Evolutionary conservation across 2,329 filamentous ascomycete species (phyloP).

Genomic region (Cercospora sp.): DNA sequence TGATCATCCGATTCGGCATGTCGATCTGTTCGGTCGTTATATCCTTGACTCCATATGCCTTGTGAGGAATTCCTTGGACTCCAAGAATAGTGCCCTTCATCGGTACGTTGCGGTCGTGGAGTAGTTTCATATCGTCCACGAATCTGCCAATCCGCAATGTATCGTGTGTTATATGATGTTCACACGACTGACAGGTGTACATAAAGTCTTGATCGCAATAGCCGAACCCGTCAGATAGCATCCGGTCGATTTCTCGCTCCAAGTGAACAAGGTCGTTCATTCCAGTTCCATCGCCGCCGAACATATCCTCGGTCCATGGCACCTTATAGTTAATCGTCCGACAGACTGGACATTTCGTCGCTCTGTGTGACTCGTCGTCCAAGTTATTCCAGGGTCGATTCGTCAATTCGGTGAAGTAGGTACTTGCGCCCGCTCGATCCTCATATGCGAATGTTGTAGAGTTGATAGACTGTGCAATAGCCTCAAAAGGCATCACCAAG

Average conservation of each 20-base stretch:
- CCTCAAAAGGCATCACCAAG: slow-evolving; percentile 66
- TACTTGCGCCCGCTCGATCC: slow-evolving; percentile 44
- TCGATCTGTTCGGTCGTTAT: slow-evolving; percentile 17
- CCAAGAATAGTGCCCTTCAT: slow-evolving; percentile 70
- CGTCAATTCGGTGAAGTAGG: slow-evolving; percentile 53
- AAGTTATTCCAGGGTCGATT: slow-evolving; percentile 61
- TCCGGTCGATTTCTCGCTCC: slow-evolving; percentile 40
- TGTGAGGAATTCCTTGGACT: slow-evolving; percentile 53
- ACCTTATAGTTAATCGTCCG: slow-evolving; percentile 40
- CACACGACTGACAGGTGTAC: slow-evolving; percentile 55
- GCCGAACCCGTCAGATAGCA: slow-evolving; percentile 51
- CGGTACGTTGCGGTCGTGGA: slow-evolving; percentile 53
- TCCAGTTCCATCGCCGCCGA: neutral
- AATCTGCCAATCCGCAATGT: slow-evolving; percentile 65
- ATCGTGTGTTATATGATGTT: slow-evolving; percentile 55
- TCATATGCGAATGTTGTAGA: slow-evolving; percentile 58
- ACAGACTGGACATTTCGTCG: slow-evolving; percentile 60
- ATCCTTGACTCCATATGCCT: slow-evolving; percentile 33
- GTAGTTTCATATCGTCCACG: slow-evolving; percentile 53
- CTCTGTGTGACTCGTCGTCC: slow-evolving; percentile 53
- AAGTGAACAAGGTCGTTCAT: slow-evolving; percentile 14
- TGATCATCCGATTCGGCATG: slow-evolving; percentile 44
- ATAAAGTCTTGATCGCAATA: slow-evolving; percentile 62
- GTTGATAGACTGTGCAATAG: slow-evolving; percentile 61
- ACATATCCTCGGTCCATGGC: slow-evolving; percentile 58